These are phyloP conservation scores for Musa beccarii DNA, from an alignment of 176 grass and related monocot genomes.

Conservation along the genomic window DNA sequence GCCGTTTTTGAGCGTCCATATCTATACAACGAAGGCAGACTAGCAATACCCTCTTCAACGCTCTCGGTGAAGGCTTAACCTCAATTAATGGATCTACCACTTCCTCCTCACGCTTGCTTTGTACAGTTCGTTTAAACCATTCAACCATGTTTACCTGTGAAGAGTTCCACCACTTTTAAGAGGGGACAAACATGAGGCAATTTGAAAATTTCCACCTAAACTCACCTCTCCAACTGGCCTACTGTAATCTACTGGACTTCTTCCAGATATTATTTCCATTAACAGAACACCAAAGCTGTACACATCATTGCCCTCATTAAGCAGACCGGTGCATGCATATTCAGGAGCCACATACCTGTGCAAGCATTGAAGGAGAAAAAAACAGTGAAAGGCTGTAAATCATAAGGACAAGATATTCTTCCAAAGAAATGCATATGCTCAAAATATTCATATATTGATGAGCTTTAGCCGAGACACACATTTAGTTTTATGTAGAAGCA, in stretches of 20 bases:
- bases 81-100: slow-evolving; percentile 54
- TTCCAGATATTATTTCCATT: slow-evolving; percentile 90
- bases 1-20: slow-evolving; percentile 79
- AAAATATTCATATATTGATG: too few species aligned
- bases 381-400: slow-evolving; percentile 5
- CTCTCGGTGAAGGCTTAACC: slow-evolving; percentile 43
- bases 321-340: slow-evolving; percentile 92
- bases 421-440: too few species aligned
- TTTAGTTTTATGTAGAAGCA: too few species aligned
- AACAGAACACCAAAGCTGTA: slow-evolving; percentile 96
- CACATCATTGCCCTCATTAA: slow-evolving; percentile 92
- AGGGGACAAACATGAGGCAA: not conserved
- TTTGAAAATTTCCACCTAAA: not conserved
- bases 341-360: slow-evolving; percentile 88
- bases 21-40: slow-evolving; percentile 90
- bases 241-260: slow-evolving; percentile 83
- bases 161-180: not conserved
- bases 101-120: slow-evolving; percentile 56
- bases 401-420: not conserved
- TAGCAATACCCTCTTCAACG: slow-evolving; percentile 61
- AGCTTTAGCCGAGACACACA: too few species aligned
- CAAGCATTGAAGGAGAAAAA: not conserved
- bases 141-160: slow-evolving; percentile 88
- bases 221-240: slow-evolving; percentile 58
- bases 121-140: slow-evolving; percentile 88